A percentile compares a stretch with the other conserved stretches of the same genome.
Evolutionary conservation across 2,329 filamentous ascomycete genomes (phyloP).

Genomic region (Diaporthe sp.): DNA sequence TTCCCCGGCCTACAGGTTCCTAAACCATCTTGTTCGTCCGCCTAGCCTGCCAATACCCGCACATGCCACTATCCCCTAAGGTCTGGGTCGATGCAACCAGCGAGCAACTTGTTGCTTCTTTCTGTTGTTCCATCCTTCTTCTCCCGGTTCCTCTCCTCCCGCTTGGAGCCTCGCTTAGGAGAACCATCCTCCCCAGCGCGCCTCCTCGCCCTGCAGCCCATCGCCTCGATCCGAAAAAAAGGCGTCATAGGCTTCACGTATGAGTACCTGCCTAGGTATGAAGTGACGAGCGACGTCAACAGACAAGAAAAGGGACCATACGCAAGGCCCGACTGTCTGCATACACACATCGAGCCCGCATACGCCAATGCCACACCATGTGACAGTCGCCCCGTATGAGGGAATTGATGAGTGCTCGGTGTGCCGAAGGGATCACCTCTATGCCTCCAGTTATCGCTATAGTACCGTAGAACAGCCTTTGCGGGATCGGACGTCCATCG

Average conservation of each 20-base stretch:
- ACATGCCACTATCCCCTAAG: not conserved
- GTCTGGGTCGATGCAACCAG: conserved; percentile 20
- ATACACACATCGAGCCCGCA: not conserved
- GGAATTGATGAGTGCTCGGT: conserved; percentile 4
- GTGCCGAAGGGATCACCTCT: not conserved
- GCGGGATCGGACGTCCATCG: not conserved
- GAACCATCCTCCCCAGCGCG: not conserved
- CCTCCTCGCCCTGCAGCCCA: not conserved
- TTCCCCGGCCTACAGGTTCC: conserved; percentile 7
- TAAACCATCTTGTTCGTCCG: conserved; percentile 28
- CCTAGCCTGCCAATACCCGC: conserved; percentile 18
- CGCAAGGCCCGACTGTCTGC: conserved; percentile 11
- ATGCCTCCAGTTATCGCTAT: not conserved
- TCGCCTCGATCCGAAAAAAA: conserved; percentile 14
- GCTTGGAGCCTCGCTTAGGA: not conserved
- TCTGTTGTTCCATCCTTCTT: conserved; percentile 17
- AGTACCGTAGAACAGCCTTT: not conserved
- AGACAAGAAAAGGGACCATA: not conserved
- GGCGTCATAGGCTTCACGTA: conserved; percentile 9
- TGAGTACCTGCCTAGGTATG: not conserved
- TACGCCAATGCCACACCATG: conserved; percentile 19
- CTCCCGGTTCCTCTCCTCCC: not conserved
- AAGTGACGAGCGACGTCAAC: conserved; percentile 6
- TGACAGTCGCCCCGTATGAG: conserved; percentile 16
- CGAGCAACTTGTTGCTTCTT: not conserved